Conservation (phyloP, 495 filamentous ascomycete genomes). For the Penicillium chermesinum region DNA sequence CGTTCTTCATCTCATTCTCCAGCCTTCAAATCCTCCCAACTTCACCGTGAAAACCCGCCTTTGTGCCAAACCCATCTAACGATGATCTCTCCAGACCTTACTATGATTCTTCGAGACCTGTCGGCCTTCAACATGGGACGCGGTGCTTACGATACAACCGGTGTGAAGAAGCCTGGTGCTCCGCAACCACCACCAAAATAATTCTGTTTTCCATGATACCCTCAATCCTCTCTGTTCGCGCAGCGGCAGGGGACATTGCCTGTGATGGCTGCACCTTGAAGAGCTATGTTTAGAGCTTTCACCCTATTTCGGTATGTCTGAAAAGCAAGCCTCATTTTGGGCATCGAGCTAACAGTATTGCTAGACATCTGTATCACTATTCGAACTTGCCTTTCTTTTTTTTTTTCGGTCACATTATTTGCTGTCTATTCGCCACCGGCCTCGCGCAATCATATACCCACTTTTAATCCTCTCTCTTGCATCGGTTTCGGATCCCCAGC, state of each 20-base stretch:
- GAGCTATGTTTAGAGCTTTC: conserved; percentile 20
- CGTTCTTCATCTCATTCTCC: conserved; percentile 21
- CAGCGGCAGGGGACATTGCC: too few relatives aligned
- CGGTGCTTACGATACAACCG: conserved; percentile 56
- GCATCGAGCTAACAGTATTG: conserved; percentile 21
- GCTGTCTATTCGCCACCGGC: conserved; percentile 18
- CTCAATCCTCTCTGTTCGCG: conserved; percentile 7
- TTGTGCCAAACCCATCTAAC: conserved; percentile 17
- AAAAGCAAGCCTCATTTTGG: conserved; percentile 11
- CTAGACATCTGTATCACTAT: conserved; percentile 40
- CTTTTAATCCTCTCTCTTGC: conserved; percentile 31
- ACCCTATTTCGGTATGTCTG: conserved; percentile 30
- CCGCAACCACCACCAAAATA: conserved; percentile 42
- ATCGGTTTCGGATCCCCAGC: conserved; percentile 28
- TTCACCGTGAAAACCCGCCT: background rate
- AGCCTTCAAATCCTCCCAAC: conserved; percentile 6
- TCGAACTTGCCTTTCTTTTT: conserved; percentile 17
- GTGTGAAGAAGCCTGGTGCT: conserved; percentile 52
- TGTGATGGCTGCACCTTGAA: conserved; percentile 11
- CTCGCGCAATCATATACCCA: conserved; percentile 29
- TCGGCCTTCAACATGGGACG: conserved; percentile 54
- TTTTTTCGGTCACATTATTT: conserved; percentile 17
- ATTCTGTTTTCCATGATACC: conserved; percentile 15
- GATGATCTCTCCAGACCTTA: conserved; percentile 35
- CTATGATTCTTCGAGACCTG: conserved; percentile 48